Evolutionary conservation across 2,329 filamentous ascomycete genomes (phyloP), one percentile per base, ranked within the genome.

Genomic region (Acephala macrosclerotiorum): DNA sequence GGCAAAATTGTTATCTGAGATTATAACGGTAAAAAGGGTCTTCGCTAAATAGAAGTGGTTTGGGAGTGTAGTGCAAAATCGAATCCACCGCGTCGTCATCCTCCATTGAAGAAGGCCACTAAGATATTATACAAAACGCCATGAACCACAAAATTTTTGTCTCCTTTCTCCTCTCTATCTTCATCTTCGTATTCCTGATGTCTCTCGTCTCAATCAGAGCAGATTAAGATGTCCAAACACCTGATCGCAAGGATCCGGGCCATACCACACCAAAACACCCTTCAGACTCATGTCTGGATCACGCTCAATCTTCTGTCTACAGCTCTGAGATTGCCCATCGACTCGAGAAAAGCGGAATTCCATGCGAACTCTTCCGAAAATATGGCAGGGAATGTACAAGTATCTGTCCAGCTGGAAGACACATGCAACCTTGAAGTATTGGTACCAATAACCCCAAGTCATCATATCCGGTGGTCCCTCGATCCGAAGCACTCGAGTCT

Each of bases 271-370:
- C 9, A 36, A n/a, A 14, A 63, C 26, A 29, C 25, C 22, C 22
- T 49, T 9, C 9, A 7, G 12, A 7, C 1, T n/a, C 22, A 53
- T 11, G 12, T 42, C 25, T 16, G 9, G 3, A 20, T 45, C 36
- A 3, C 20, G 18, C 20, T 29, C 16, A 14, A 29, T 29, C 5
- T 16, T 25, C 14, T 59, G 36, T 36, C 18, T 26, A 12, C 18
- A 29, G 9, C 16, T 29, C 25, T 45, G 38, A 29, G 38, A 38
- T 22, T 47, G 38, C 6, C 57, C 38, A n/a, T 45, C 26, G n/a
- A 40, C 25, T 12, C 38, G 57, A 29, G 36, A 16, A 33, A 59
- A 59, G 16, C 57, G 38, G 16, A 47, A 29, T 11, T 45, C 57
- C 38, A 59, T 45, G 18, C n/a, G 38, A 2, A 29, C 12, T n/a